Percentiles rank a stretch among this genome's conserved stretches.
phyloP scores from a whole-genome alignment of 2,329 filamentous ascomycete genomes.

The Aureobasidium mangrovei region DNA sequence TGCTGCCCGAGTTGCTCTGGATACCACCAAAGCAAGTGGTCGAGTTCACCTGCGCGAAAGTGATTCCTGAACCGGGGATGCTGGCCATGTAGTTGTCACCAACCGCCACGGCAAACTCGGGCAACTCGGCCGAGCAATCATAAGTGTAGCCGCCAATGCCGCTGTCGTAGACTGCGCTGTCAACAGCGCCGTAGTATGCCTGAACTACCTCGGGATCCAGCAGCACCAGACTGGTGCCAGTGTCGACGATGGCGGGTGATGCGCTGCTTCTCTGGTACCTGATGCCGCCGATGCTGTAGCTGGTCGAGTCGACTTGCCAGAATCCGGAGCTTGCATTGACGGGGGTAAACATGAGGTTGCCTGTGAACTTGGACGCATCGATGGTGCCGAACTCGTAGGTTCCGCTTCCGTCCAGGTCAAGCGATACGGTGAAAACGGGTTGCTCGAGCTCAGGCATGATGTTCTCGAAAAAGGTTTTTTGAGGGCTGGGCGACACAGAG shows the following conservation, averaged over 20 bases:
- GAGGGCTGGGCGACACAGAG: conserved; percentile 51
- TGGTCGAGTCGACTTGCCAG: conserved; percentile 56
- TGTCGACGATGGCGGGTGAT: conserved; percentile 39
- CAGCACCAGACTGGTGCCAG: conserved; percentile 56
- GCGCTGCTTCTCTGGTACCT: conserved; percentile 45
- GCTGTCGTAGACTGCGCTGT: conserved; percentile 29
- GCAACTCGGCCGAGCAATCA: conserved; percentile 34
- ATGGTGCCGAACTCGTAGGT: conserved; percentile 68
- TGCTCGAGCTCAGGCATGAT: conserved; percentile 50
- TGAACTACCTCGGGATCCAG: conserved; percentile 42
- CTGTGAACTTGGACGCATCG: conserved; percentile 54
- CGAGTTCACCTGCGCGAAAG: conserved; percentile 43
- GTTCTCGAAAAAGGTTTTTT: conserved; percentile 70
- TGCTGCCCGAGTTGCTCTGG: conserved; percentile 46
- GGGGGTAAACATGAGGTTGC: conserved; percentile 52
- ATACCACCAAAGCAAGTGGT: conserved; percentile 60
- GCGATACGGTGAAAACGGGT: conserved; percentile 62
- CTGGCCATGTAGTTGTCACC: conserved; percentile 40
- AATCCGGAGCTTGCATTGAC: conserved; percentile 56
- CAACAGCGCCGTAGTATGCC: conserved; percentile 36
- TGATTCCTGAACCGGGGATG: conserved; percentile 35
- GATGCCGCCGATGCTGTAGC: conserved; percentile 49
- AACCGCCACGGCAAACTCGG: conserved; percentile 45
- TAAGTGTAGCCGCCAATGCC: conserved; percentile 37
- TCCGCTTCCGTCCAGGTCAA: conserved; percentile 52